Evolutionary conservation across 75 land plant genomes (phyloP), one percentile per base, ranked within the genome.

Genomic region (Pinus taeda): DNA sequence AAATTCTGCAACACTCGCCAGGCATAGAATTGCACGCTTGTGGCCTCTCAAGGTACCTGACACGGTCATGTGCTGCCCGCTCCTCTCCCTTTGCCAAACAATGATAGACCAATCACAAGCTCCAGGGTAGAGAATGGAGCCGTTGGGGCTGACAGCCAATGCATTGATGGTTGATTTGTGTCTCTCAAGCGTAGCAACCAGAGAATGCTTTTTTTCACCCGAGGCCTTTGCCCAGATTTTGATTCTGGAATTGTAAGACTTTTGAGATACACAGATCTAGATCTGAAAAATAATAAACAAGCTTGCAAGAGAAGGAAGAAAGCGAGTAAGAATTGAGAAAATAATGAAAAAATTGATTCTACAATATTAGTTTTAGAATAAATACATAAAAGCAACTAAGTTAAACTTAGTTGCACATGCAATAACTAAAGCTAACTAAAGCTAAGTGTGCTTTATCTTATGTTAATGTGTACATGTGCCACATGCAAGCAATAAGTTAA

Each of bases 151-250:
- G 60, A 94, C 77, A 12, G 83, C 93, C 53, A 94, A 71, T 0
- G 97, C 97, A 39, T 90, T 94, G 14, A 94, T 77, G 62, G 85
- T 85, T 0, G 91, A 89, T 18, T 71, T 80, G 74, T 94, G 90
- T 45, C 74, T 75, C 69, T 85, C 86, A 17, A 93, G 74, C 8
- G 86, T 91, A 0, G 85, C 78, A 59, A 88, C 87, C 21, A 92
- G 65, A 0, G 77, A 59, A 57, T 42, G 37, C 64, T 69, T 65
- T 53, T 64, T 78, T n/a, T 76, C 76, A 0, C 56, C 81, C 0
- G 57, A 57, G 8, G 17, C 21, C 45, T 71, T 66, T 6, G 39
- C 72, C 88, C 91, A 87, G 0, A 79, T 83, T 75, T 82, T 86
- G 59, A 89, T 82, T 20, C 37, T 82, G 29, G 59, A 62, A 75